Evolutionary conservation across 768 basidiomycete genomes (phyloP), one percentile per base, ranked within the genome.

Genomic region (Cytidiella melzeri): DNA sequence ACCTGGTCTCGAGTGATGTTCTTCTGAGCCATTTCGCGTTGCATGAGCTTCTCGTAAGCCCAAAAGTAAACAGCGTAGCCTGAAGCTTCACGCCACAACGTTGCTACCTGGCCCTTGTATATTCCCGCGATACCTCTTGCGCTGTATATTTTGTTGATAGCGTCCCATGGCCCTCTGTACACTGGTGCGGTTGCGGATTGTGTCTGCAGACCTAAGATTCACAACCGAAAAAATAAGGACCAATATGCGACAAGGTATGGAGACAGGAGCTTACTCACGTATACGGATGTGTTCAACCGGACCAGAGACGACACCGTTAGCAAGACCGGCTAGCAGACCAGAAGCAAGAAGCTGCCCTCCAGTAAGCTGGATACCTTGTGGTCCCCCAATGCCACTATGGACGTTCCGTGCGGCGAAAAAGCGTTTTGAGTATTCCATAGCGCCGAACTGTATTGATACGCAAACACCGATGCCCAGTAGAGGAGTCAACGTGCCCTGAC

Each of bases 201-300:
- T 1, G 89, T 94, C 69, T 98, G 95, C 21, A 98, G 71, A 47
- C 93, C 91, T 94, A 57, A 34, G 30, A 34, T 7, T 7, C 15
- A 34, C 30, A n/a, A n/a, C 30, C 9, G 30, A 34, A 34, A 15
- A 15, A 34, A 34, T 15, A 15, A 34, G 7, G 30, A 34, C 9
- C 7, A 34, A 7, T 34, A 34, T 3, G 18, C 47, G 30, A 34
- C 30, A 34, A 34, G 30, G 30, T 34, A 34, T 34, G 15, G 30
- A 7, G 27, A 3, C 36, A 21, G 3, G n/a, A n/a, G n/a, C n/a
- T n/a, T n/a, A 72, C 87, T 64, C 57, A 92, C 91, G 84, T 56
- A 97, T 98, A 70, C 94, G 89, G 63, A 97, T 93, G 62, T 97
- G 94, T 66, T 98, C 94, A 15, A 98, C 94, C 5, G 94, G 95